A percentile compares a stretch with the other conserved stretches of the same genome.
Conservation (phyloP, 1,284 basidiomycete species). For the Flammula alnicola region DNA sequence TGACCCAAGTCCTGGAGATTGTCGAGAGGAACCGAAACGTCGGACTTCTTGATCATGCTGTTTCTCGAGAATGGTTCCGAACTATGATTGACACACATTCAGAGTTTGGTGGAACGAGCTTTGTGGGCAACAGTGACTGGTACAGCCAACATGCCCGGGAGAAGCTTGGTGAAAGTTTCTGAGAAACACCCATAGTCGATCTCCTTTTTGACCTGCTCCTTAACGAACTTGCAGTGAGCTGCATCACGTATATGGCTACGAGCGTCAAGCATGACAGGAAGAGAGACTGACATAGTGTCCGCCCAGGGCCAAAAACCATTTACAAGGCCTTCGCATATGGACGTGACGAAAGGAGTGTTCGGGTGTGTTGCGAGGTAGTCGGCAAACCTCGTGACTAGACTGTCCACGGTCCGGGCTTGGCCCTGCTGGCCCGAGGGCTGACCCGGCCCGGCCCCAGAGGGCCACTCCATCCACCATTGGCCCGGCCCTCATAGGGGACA, state of each 20-base stretch:
- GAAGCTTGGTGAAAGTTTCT: neutral
- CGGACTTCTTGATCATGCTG: neutral
- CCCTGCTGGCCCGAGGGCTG: too few species aligned
- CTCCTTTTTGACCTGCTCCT: neutral
- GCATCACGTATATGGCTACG: neutral
- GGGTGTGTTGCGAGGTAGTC: conserved; percentile 30
- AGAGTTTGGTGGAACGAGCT: too few species aligned
- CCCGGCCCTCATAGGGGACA: too few species aligned
- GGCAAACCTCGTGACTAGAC: conserved; percentile 28
- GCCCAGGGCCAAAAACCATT: conserved; percentile 14
- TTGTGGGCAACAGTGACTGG: too few species aligned
- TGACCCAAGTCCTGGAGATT: conserved; percentile 1
- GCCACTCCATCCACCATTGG: too few species aligned
- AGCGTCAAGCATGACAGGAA: conserved; percentile 3
- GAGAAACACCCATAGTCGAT: conserved; percentile 4
- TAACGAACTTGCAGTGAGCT: neutral
- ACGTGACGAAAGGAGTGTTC: conserved; percentile 22
- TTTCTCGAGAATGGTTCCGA: conserved; percentile 2
- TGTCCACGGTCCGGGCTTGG: too few species aligned
- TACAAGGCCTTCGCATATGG: neutral
- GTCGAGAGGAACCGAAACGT: neutral
- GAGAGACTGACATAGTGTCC: neutral
- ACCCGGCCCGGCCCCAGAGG: too few species aligned
- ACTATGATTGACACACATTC: conserved; percentile 3
- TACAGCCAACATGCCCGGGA: conserved; percentile 1